These are phyloP conservation scores for Pseudocercospora vitis DNA, from an alignment of 2,329 filamentous ascomycete species.

Conservation along the genomic window DNA sequence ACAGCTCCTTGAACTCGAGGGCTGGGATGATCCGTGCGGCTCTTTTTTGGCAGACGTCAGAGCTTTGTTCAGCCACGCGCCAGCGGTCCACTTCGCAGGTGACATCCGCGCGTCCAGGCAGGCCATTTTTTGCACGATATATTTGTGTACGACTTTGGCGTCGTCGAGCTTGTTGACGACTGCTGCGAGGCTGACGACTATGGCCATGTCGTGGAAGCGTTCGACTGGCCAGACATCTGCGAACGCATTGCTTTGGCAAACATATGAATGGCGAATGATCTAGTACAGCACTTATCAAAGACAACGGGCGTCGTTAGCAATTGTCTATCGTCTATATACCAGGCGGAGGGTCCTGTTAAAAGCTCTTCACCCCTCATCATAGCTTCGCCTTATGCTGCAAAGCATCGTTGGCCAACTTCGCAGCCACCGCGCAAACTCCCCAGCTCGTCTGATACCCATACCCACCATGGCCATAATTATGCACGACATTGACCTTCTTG, in stretches of 20 bases:
- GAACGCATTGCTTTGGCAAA: too few species aligned
- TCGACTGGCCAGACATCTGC: too few species aligned
- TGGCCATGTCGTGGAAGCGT: too few species aligned
- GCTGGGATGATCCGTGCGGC: not conserved
- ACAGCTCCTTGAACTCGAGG: conserved; percentile 1
- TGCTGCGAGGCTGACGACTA: too few species aligned
- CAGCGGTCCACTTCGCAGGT: not conserved
- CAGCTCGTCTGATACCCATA: conserved; percentile 65
- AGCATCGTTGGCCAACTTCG: conserved; percentile 42
- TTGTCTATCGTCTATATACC: too few species aligned
- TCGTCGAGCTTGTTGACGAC: too few species aligned
- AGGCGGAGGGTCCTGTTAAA: not conserved
- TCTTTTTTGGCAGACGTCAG: not conserved
- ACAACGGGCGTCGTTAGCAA: too few species aligned
- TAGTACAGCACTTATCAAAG: too few species aligned
- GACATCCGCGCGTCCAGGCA: conserved; percentile 7
- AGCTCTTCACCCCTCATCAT: conserved; percentile 11
- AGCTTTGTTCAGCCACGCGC: not conserved
- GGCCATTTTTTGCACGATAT: not conserved
- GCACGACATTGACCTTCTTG: conserved; percentile 62
- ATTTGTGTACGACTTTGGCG: too few species aligned
- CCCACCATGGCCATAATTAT: conserved; percentile 77
- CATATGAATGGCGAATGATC: too few species aligned
- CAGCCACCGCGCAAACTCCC: conserved; percentile 45
- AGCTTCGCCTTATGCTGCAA: conserved; percentile 31